A percentile compares a stretch with the other conserved stretches of the same genome.
Evolutionary conservation across 352 stramenopile genomes (phyloP).

Genomic region (Phytopythium vexans): DNA sequence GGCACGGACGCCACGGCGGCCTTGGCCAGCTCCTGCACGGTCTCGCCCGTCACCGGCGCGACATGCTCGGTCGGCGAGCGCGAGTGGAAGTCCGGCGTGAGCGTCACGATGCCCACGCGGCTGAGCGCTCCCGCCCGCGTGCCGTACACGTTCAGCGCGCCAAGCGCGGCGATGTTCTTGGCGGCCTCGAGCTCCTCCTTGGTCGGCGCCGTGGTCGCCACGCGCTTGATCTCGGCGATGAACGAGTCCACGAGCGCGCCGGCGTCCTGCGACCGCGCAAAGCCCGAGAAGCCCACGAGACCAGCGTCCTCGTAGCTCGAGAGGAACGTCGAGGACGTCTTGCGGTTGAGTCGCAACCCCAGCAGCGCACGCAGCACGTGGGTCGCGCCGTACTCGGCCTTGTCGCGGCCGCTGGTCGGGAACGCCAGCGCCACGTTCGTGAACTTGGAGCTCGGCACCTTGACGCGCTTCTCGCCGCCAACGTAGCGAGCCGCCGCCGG

Average conservation of each 20-base stretch:
- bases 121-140: constrained; percentile 40
- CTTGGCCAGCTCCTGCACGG: constrained; percentile 71
- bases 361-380: constrained; percentile 74
- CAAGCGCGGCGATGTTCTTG: constrained; percentile 55
- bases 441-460: constrained; percentile 43
- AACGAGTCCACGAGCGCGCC: constrained; percentile 68
- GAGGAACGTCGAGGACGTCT: constrained; percentile 57
- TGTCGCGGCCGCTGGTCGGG: constrained; percentile 40
- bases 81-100: constrained; percentile 27
- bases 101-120: constrained; percentile 36
- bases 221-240: constrained; percentile 66
- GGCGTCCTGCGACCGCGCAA: constrained; percentile 42
- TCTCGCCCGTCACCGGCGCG: constrained; percentile 48
- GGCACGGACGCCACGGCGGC: constrained; percentile 66
- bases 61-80: constrained; percentile 31
- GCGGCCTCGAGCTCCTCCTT: constrained; percentile 68
- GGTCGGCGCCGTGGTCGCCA: constrained; percentile 46
- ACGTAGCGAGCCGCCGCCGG: constrained; percentile 56
- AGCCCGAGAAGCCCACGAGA: constrained; percentile 61
- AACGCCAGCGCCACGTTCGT: constrained; percentile 80
- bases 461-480: constrained; percentile 74
- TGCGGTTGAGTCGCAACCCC: constrained; percentile 52
- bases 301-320: constrained; percentile 60
- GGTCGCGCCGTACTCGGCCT: constrained; percentile 40
- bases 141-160: constrained; percentile 30